phyloP scores from a whole-genome alignment of 2,329 filamentous ascomycete species.

The Cladosporium colombiae region DNA sequence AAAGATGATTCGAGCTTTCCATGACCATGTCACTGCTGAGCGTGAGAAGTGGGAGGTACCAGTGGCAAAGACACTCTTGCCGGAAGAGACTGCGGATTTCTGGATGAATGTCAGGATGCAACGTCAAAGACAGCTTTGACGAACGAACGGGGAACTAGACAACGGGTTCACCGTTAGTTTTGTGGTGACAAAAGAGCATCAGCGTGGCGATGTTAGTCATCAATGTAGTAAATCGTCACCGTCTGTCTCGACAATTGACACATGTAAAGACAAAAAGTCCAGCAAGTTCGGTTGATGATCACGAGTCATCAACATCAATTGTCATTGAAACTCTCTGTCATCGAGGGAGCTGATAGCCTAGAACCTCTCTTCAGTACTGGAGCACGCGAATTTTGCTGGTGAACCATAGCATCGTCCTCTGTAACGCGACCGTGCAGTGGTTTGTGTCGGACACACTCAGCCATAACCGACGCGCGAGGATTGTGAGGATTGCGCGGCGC shows the following conservation, averaged over 20 bases:
- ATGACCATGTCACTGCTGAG: conserved; percentile 39
- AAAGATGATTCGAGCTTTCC: conserved; percentile 40
- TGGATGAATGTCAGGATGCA: conserved; percentile 36
- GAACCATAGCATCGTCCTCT: background rate
- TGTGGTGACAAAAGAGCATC: background rate
- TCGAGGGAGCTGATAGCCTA: background rate
- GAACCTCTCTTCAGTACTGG: background rate
- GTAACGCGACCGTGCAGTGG: background rate
- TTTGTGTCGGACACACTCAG: background rate
- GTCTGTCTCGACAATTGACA: background rate
- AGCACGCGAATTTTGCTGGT: background rate
- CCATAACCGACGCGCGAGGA: background rate
- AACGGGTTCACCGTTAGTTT: background rate
- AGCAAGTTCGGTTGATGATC: background rate
- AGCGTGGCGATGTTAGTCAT: background rate
- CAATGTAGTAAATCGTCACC: background rate
- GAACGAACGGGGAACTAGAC: background rate
- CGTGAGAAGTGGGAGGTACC: conserved; percentile 43
- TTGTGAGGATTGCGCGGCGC: background rate
- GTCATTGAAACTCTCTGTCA: background rate
- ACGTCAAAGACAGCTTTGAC: conserved; percentile 21
- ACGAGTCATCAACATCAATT: background rate
- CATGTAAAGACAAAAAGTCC: background rate
- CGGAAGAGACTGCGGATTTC: conserved; percentile 38
- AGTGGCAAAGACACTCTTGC: conserved; percentile 38